Evolutionary conservation across 2,329 filamentous ascomycete species (phyloP).

Genomic region (Cercospora sp.): DNA sequence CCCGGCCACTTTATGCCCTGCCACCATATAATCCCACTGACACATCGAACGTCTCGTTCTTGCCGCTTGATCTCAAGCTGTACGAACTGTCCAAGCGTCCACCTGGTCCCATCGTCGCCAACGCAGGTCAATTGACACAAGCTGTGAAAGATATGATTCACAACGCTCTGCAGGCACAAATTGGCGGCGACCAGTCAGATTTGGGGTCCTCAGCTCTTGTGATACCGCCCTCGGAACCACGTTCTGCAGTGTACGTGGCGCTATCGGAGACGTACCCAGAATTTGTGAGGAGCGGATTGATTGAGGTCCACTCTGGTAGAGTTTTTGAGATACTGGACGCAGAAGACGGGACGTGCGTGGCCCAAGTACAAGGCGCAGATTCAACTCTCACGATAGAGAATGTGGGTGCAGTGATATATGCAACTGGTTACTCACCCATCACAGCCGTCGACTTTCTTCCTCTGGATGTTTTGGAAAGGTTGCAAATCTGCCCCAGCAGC

Average conservation of each 20-base stretch:
- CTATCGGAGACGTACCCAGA: slow-evolving; percentile 73
- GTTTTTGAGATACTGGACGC: slow-evolving; percentile 32
- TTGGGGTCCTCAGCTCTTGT: slow-evolving; percentile 32
- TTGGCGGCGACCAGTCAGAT: slow-evolving; percentile 51
- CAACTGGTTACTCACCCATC: slow-evolving; percentile 71
- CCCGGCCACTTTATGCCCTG: slow-evolving; percentile 71
- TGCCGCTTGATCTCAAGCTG: slow-evolving; percentile 71
- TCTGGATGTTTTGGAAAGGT: slow-evolving; percentile 52
- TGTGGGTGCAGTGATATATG: slow-evolving; percentile 68
- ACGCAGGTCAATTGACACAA: slow-evolving; percentile 63
- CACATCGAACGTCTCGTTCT: slow-evolving; percentile 53
- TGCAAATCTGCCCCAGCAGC: slow-evolving; percentile 60
- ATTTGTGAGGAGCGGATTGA: slow-evolving; percentile 65
- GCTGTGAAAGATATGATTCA: slow-evolving; percentile 46
- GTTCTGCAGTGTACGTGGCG: slow-evolving; percentile 52
- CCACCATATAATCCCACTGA: slow-evolving; percentile 54
- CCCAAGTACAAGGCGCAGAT: slow-evolving; percentile 9
- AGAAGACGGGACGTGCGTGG: slow-evolving; percentile 16
- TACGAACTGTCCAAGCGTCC: slow-evolving; percentile 69
- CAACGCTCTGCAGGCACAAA: slow-evolving; percentile 35
- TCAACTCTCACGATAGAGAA: slow-evolving; percentile 47
- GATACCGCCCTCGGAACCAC: slow-evolving; percentile 22
- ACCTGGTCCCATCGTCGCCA: slow-evolving; percentile 59
- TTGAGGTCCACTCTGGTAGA: slow-evolving; percentile 44
- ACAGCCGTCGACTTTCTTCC: slow-evolving; percentile 67